Conservation (phyloP, 306 rosid species). For the Lablab purpureus region DNA sequence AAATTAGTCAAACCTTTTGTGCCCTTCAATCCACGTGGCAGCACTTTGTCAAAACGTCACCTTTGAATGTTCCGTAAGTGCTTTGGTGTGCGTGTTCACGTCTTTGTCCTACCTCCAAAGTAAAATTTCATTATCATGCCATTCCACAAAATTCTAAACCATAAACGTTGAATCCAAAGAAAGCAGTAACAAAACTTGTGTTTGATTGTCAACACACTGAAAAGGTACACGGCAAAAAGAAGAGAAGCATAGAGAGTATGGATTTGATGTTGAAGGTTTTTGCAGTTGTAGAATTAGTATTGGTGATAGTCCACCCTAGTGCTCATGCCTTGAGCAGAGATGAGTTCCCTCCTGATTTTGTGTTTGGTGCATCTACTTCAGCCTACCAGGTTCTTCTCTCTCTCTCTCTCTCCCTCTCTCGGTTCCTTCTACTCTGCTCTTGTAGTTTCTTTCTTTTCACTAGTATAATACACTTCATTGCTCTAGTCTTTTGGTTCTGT, state of each 20-base stretch:
- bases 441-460: background rate
- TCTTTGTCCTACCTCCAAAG: no score
- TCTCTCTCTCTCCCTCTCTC: background rate
- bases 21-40: no score
- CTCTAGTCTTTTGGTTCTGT: background rate
- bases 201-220: background rate
- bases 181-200: background rate
- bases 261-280: background rate
- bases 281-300: background rate
- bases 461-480: background rate
- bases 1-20: no score
- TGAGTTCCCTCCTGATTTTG: conserved; percentile 68
- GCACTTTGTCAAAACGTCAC: no score
- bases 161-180: background rate
- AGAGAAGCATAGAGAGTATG: background rate
- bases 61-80: no score
- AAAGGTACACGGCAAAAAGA: background rate
- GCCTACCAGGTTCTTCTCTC: conserved; percentile 66
- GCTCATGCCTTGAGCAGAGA: conserved; percentile 48
- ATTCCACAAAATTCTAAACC: no score
- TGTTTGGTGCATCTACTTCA: conserved; percentile 73
- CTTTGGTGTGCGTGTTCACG: no score
- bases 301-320: background rate
- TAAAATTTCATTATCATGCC: no score
- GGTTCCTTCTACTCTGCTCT: background rate